Evolutionary conservation across 306 rosid species (phyloP).

Genomic region (Sicyos edulis): DNA sequence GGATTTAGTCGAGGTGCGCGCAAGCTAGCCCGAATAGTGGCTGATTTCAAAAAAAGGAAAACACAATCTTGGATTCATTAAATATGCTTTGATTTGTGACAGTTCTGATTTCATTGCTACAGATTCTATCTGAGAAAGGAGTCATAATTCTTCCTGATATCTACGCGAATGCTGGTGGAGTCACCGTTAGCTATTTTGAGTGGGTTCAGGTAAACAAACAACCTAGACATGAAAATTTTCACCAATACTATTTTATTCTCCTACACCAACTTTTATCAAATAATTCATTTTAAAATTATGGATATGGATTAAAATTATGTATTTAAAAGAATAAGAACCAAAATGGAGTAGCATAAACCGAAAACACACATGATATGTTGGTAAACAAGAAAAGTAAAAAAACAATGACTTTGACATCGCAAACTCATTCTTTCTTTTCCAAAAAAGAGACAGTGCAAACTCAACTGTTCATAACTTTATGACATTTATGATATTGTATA

Average conservation of each 20-base stretch:
- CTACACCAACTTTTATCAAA: no score
- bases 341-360: background rate
- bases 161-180: slow-evolving; percentile 53
- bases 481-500: background rate
- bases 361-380: no score
- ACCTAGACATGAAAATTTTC: background rate
- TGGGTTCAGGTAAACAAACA: slow-evolving; percentile 52
- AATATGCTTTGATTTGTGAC: background rate
- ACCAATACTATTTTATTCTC: no score
- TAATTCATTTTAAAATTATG: no score
- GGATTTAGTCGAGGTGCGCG: no score
- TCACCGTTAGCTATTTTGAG: slow-evolving; percentile 53
- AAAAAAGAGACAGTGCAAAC: background rate
- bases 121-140: slow-evolving; percentile 54
- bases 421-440: no score
- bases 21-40: no score
- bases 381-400: background rate
- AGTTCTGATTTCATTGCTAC: slow-evolving; percentile 25
- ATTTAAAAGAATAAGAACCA: background rate
- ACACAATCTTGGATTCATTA: background rate
- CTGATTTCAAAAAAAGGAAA: no score
- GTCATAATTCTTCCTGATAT: slow-evolving; percentile 45
- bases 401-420: background rate
- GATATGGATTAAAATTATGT: no score
- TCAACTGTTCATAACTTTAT: background rate